These are phyloP conservation scores for Daucus carota DNA, from an alignment of 129 eudicot genomes.

Conservation along the genomic window DNA sequence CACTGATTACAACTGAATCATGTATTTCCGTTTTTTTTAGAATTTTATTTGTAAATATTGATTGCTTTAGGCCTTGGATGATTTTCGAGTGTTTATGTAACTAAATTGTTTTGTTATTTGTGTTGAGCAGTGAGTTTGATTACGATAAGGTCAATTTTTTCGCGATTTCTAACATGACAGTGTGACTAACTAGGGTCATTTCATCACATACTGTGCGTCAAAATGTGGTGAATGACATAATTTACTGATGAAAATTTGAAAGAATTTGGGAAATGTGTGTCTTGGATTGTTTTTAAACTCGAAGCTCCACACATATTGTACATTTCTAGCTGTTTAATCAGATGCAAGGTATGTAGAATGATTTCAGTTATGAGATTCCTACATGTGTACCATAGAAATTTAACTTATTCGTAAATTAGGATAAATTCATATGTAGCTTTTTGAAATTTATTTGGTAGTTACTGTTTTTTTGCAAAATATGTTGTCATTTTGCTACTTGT, in stretches of 20 bases:
- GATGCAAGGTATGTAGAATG: not conserved
- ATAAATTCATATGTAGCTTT: not conserved
- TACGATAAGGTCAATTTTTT: too few relatives aligned
- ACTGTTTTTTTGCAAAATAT: not conserved
- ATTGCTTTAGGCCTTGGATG: not conserved
- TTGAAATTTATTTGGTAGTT: not conserved
- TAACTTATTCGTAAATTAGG: too few relatives aligned
- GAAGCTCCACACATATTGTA: not conserved
- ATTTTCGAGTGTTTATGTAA: not conserved
- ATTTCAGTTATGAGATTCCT: not conserved
- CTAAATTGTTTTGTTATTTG: not conserved
- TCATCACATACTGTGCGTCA: not conserved
- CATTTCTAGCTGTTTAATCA: not conserved
- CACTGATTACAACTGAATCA: not conserved
- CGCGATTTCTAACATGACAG: not conserved
- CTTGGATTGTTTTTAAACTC: too few relatives aligned
- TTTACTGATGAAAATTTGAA: not conserved
- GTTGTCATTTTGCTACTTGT: not conserved
- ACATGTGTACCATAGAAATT: not conserved
- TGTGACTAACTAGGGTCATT: not conserved
- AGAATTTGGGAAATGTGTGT: not conserved
- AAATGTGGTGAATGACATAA: not conserved
- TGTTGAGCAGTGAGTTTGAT: not conserved
- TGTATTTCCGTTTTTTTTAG: not conserved
- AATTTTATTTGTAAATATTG: not conserved